Base-by-base conservation (phyloP, 306 rosid genomes). In the Trichosanthes truncata region DNA sequence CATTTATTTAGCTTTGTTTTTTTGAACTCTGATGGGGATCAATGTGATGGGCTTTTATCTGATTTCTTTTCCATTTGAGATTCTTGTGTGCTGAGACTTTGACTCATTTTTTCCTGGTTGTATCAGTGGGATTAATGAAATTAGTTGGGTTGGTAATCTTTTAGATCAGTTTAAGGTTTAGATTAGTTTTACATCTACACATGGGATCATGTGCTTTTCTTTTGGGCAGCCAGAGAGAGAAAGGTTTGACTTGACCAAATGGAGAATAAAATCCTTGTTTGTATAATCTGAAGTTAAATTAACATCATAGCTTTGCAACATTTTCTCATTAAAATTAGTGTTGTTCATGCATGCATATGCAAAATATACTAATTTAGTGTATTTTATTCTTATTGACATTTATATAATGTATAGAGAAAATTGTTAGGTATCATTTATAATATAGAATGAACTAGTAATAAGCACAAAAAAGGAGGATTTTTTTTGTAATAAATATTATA, bases 131-230 rank as follows among this genome's bases (percentile, higher is more conserved):
- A 74, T 74, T 52, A 51, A 26, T 51, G 63, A 51, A 18, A 52
- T 33, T 74, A 74, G 21, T 74, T 74, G 1, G 48, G 15, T 74
- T 20, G 60, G 62, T 74, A 31, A 74, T 51, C 12, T 33, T 26
- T 18, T 17, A 52, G 38, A 74, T 7, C 26, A 74, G 78, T 74
- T 74, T 74, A 74, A 74, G 78, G 78, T 49, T 74, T 52, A 52
- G 63, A 33, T 73, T 48, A 48, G 53, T 18, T 52, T 74, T 74
- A 74, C 62, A 49, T 51, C 62, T 4, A 74, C 78, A 74, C 78
- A 74, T 74, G 78, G 63, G 63, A 29, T 74, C 78, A 74, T 74
- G 78, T 74, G 78, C 78, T 74, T 41, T 41, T 68, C 9, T 68
- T 73, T 74, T 29, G 61, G 59, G 63, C 63, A 26, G 62, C 62